Evolutionary conservation across 2,329 filamentous ascomycete genomes (phyloP).

Genomic region (Fusarium verticillioides): DNA sequence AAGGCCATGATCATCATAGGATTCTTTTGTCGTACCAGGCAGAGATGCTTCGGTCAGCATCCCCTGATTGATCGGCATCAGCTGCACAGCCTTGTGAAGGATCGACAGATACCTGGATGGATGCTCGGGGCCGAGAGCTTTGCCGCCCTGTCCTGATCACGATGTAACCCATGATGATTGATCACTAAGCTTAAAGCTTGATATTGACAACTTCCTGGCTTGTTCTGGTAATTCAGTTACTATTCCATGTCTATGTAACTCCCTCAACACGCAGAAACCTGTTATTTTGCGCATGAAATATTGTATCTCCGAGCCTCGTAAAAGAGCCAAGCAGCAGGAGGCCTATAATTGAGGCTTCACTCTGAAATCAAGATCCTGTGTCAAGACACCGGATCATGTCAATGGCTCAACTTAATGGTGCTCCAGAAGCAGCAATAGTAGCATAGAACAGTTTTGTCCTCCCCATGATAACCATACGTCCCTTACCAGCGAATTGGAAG

Average conservation of each 20-base stretch:
- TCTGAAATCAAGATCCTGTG: neutral
- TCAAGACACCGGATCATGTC: neutral
- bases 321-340: neutral
- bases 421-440: conserved; percentile 36
- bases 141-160: neutral
- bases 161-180: neutral
- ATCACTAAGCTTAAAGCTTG: neutral
- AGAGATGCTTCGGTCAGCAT: neutral
- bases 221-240: neutral
- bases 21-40: neutral
- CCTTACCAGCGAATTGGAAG: conserved; percentile 57
- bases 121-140: neutral
- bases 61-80: conserved; percentile 11
- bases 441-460: conserved; percentile 51
- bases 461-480: conserved; percentile 51
- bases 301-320: neutral
- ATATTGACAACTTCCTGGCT: neutral
- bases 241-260: neutral
- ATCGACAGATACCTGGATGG: conserved; percentile 1
- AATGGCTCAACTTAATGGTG: conserved; percentile 8
- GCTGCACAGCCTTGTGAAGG: conserved; percentile 6
- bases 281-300: neutral
- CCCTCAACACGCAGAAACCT: neutral
- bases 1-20: neutral
- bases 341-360: no score